Percentiles rank a stretch among this genome's conserved stretches.
Evolutionary conservation across 2,329 filamentous ascomycete species (phyloP).

Genomic region (Albifimbria verrucaria): DNA sequence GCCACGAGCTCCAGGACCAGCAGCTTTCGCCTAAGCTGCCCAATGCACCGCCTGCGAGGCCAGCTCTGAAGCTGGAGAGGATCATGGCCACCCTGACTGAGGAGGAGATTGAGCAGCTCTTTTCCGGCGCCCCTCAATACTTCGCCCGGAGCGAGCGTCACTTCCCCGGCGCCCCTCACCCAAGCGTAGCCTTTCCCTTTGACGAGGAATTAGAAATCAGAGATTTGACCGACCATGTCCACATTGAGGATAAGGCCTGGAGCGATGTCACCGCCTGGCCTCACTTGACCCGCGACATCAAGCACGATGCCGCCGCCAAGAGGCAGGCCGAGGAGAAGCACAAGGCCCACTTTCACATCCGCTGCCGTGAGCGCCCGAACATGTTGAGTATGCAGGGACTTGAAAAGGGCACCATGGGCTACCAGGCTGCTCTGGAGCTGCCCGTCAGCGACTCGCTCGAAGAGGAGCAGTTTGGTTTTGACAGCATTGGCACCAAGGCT

Average conservation of each 20-base stretch:
- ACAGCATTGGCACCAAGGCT: constrained; percentile 52
- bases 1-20: constrained; percentile 36
- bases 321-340: constrained; percentile 40
- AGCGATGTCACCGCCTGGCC: constrained; percentile 60
- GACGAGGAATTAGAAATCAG: constrained; percentile 59
- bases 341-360: constrained; percentile 56
- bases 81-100: constrained; percentile 60
- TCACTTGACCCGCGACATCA: constrained; percentile 52
- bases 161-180: constrained; percentile 57
- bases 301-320: constrained; percentile 41
- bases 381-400: constrained; percentile 72
- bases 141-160: constrained; percentile 59
- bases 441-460: constrained; percentile 61
- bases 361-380: constrained; percentile 60
- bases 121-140: constrained; percentile 74
- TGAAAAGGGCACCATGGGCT: constrained; percentile 69
- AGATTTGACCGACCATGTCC: constrained; percentile 62
- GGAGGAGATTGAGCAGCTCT: constrained; percentile 64
- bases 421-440: constrained; percentile 64
- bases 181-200: constrained; percentile 66
- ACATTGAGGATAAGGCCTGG: constrained; percentile 63
- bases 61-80: constrained; percentile 48
- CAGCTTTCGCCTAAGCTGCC: too few relatives aligned
- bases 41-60: constrained; percentile 30
- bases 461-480: constrained; percentile 59